These are phyloP conservation scores for Marasmius fiardii DNA, from an alignment of 1,284 basidiomycete species.

Conservation along the genomic window DNA sequence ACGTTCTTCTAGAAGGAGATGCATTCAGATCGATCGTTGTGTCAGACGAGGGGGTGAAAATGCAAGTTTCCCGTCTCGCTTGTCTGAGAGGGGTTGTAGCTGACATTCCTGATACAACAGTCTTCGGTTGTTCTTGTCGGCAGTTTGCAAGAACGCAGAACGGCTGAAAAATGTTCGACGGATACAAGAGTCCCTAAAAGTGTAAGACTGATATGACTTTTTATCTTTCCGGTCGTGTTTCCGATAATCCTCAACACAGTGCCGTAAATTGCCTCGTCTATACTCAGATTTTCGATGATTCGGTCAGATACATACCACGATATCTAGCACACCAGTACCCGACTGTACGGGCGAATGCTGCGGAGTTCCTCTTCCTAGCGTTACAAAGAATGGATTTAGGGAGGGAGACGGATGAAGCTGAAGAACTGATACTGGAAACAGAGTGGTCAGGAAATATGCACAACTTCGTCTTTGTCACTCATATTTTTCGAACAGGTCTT, in stretches of 20 bases:
- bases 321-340: slow-evolving; percentile 81
- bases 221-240: not conserved
- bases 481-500: slow-evolving; percentile 33
- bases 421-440: slow-evolving; percentile 78
- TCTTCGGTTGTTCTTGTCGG: slow-evolving; percentile 44
- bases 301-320: slow-evolving; percentile 42
- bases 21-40: slow-evolving; percentile 45
- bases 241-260: slow-evolving; percentile 31
- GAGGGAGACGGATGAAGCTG: slow-evolving; percentile 63
- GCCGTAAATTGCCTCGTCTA: slow-evolving; percentile 61
- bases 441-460: slow-evolving; percentile 58
- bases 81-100: slow-evolving; percentile 7
- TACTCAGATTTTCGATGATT: slow-evolving; percentile 40
- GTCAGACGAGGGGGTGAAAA: slow-evolving; percentile 41
- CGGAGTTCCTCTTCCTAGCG: slow-evolving; percentile 77
- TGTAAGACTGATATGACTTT: slow-evolving; percentile 48
- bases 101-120: slow-evolving; percentile 22
- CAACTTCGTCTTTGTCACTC: not conserved
- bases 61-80: slow-evolving; percentile 32
- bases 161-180: slow-evolving; percentile 78
- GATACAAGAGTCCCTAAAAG: slow-evolving; percentile 75
- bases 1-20: slow-evolving; percentile 67
- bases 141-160: slow-evolving; percentile 57
- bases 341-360: slow-evolving; percentile 74
- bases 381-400: slow-evolving; percentile 68